Conservation (phyloP, 2,329 filamentous ascomycete species). For the Diaporthe citriasiana region DNA sequence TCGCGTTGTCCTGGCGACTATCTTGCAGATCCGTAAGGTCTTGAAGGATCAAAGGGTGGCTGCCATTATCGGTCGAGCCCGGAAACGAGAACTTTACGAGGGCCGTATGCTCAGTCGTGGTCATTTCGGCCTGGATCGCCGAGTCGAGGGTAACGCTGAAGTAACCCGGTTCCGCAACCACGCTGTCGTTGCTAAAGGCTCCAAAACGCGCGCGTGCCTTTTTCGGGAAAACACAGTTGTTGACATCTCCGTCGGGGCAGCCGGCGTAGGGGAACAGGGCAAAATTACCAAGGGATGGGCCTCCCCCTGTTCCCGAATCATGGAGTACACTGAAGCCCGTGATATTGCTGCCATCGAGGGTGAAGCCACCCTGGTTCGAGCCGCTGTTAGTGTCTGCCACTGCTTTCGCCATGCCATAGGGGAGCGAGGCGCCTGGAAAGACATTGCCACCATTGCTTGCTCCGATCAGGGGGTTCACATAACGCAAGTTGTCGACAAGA, state of each 20-base stretch:
- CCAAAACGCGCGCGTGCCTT: constrained; percentile 56
- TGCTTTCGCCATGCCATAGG: constrained; percentile 68
- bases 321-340: constrained; percentile 71
- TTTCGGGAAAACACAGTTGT: constrained; percentile 73
- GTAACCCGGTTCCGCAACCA: constrained; percentile 73
- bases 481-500: constrained; percentile 27
- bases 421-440: constrained; percentile 59
- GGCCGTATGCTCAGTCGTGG: constrained; percentile 74
- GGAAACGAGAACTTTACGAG: constrained; percentile 78
- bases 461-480: constrained; percentile 58
- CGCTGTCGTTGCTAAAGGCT: constrained; percentile 63
- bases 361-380: constrained; percentile 71
- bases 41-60: constrained; percentile 73
- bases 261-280: constrained; percentile 76
- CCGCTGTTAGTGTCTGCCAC: constrained; percentile 67
- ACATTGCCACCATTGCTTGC: constrained; percentile 59
- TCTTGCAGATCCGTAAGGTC: constrained; percentile 76
- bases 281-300: constrained; percentile 79
- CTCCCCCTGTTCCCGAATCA: constrained; percentile 70
- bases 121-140: constrained; percentile 76
- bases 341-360: constrained; percentile 63
- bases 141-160: constrained; percentile 73
- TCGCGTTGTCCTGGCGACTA: constrained; percentile 70
- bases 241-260: constrained; percentile 72
- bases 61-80: constrained; percentile 51